A percentile compares a stretch with the other conserved stretches of the same genome.
Evolutionary conservation across 164 flowering plant species (phyloP).

Genomic region (Liriodendron chinense): DNA sequence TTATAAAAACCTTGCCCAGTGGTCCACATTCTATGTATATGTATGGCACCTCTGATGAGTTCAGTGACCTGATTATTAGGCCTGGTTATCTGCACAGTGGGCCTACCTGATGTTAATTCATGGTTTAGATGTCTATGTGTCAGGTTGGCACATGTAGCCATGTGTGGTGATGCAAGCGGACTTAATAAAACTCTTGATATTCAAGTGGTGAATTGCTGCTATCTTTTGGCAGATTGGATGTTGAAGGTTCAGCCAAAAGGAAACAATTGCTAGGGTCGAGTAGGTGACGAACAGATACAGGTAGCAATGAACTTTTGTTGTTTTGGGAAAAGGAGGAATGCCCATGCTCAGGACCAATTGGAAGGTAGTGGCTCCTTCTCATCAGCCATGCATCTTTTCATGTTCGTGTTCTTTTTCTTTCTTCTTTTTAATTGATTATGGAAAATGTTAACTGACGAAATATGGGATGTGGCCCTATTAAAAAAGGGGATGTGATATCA

Average conservation of each 20-base stretch:
- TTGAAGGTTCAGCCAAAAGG: constrained; percentile 1
- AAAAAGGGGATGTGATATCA: background rate
- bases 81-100: too few relatives aligned
- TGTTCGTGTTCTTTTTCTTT: background rate
- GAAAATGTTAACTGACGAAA: background rate
- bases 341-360: background rate
- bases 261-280: constrained; percentile 1
- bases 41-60: too few relatives aligned
- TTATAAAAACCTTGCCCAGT: too few relatives aligned
- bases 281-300: background rate
- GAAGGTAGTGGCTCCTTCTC: constrained; percentile 17
- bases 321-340: constrained; percentile 5
- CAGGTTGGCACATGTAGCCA: too few relatives aligned
- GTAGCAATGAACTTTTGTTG: constrained; percentile 21
- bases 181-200: background rate
- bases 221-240: constrained; percentile 3
- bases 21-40: too few relatives aligned
- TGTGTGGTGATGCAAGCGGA: too few relatives aligned
- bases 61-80: background rate
- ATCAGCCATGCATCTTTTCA: background rate
- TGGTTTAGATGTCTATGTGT: too few relatives aligned
- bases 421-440: background rate
- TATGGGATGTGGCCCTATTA: background rate
- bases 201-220: background rate
- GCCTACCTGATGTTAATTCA: background rate